Evolutionary conservation across 2,329 filamentous ascomycete species (phyloP), one percentile per base, ranked within the genome.

Genomic region (Fusarium sp.): DNA sequence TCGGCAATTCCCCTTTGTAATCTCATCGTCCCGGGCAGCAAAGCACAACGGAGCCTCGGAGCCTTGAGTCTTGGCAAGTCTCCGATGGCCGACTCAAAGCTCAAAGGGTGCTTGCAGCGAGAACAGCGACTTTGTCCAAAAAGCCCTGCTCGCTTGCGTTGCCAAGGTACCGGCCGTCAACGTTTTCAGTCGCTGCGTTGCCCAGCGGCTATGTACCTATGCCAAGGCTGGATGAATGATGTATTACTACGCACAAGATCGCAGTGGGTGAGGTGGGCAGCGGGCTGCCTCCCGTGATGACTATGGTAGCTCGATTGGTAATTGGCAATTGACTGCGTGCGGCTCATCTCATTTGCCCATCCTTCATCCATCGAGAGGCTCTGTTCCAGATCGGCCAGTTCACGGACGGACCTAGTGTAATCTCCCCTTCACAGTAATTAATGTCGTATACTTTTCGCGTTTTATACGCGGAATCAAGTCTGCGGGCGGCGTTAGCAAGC

Each of bases 121-220:
- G 33, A 29, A 42, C 42, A 42, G 15, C 3, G 21, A 47, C 17
- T 43, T 63, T 65, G 19, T 25, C 15, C 13, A 15, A 29, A 29
- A 50, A 44, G 50, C 41, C 41, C 39, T 63, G 49, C 38, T 65
- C 62, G 62, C 46, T 65, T 66, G 50, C 53, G 62, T 63, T 65
- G 62, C 49, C 54, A 61, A 65, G 62, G 62, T 63, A 59, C 48
- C 50, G 19, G 48, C 32, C 62, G 47, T 66, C 57, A 63, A 62
- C 48, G 60, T 36, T 51, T 25, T 33, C 38, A 39, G 49, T 58
- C 27, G 36, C 39, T 47, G 53, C 31, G 61, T 65, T 65, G 62
- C 62, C 53, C 36, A 38, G 62, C 58, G 63, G 53, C 53, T 63
- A 25, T 8, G 6, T 25, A 25, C 23, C 23, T 25, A 25, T 49